phyloP scores from a whole-genome alignment of 2,329 filamentous ascomycete species.

The Plectosphaerella plurivora region DNA sequence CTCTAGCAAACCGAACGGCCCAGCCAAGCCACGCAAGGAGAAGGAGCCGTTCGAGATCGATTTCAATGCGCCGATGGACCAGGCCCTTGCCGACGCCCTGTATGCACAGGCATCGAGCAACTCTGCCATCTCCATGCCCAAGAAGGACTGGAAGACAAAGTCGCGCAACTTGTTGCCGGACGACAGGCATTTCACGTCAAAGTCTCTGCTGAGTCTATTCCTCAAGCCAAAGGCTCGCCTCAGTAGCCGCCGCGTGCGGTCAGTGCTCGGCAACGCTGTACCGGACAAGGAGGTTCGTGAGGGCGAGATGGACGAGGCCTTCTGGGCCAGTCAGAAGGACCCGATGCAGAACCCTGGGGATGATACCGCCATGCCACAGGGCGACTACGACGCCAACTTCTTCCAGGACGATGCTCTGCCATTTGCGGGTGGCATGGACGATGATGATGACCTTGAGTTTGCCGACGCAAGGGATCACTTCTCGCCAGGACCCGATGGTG shows the following conservation, averaged over 20 bases:
- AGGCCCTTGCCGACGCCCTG: conserved; percentile 67
- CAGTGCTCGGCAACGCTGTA: conserved; percentile 38
- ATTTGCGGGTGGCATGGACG: conserved; percentile 54
- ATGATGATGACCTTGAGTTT: conserved; percentile 66
- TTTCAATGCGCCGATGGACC: conserved; percentile 72
- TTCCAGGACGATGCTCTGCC: conserved; percentile 84
- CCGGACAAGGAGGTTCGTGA: conserved; percentile 53
- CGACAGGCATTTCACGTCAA: conserved; percentile 97
- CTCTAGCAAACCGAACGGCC: conserved; percentile 57
- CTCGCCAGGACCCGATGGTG: conserved; percentile 56
- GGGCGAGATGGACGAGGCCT: conserved; percentile 88
- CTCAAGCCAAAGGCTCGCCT: conserved; percentile 89
- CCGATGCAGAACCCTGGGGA: conserved; percentile 38
- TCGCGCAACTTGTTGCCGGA: conserved; percentile 90
- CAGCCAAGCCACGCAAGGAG: conserved; percentile 72
- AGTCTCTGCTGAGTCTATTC: conserved; percentile 83
- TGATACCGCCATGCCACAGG: conserved; percentile 55
- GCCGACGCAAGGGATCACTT: conserved; percentile 78
- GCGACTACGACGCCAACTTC: conserved; percentile 95
- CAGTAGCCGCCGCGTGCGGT: conserved; percentile 57
- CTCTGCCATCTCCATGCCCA: conserved; percentile 77
- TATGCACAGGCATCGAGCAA: conserved; percentile 80
- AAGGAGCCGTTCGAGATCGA: conserved; percentile 96
- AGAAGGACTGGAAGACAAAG: conserved; percentile 94
- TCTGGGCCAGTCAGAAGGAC: conserved; percentile 77